Evolutionary conservation across 805 yeast species (phyloP).

Genomic region (Geotrichum ghanense): DNA sequence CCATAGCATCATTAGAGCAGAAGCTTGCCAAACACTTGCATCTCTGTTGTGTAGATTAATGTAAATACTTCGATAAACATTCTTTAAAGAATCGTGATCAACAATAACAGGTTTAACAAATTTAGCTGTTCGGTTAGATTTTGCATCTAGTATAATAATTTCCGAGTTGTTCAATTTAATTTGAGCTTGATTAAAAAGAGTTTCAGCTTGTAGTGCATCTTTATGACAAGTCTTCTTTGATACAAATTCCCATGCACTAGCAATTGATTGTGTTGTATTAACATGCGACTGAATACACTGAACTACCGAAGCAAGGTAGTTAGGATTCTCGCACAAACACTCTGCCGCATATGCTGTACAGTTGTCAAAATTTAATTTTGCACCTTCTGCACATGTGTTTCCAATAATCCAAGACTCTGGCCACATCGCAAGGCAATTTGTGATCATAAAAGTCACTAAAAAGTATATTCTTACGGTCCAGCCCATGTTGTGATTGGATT

Average conservation of each 20-base stretch:
- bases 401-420: constrained; percentile 15
- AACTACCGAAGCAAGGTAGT: constrained; percentile 23
- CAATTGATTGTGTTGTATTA: constrained; percentile 11
- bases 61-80: constrained; percentile 6
- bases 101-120: background rate
- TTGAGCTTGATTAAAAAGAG: constrained; percentile 7
- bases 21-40: constrained; percentile 18
- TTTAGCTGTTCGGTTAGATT: constrained; percentile 8
- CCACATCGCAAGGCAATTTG: constrained; percentile 13
- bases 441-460: background rate
- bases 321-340: constrained; percentile 21
- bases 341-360: constrained; percentile 15
- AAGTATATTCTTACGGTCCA: background rate
- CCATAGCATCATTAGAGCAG: constrained; percentile 15
- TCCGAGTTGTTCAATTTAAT: constrained; percentile 9
- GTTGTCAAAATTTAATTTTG: constrained; percentile 11
- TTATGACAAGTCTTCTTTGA: constrained; percentile 16
- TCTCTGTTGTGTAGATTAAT: constrained; percentile 18
- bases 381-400: constrained; percentile 13
- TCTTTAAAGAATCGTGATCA: constrained; percentile 2
- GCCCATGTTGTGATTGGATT: background rate
- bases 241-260: constrained; percentile 24
- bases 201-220: constrained; percentile 9
- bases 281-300: constrained; percentile 21
- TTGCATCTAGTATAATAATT: constrained; percentile 9